Evolutionary conservation across 2,329 filamentous ascomycete genomes (phyloP).

Genomic region (Paecilomyces formosus): DNA sequence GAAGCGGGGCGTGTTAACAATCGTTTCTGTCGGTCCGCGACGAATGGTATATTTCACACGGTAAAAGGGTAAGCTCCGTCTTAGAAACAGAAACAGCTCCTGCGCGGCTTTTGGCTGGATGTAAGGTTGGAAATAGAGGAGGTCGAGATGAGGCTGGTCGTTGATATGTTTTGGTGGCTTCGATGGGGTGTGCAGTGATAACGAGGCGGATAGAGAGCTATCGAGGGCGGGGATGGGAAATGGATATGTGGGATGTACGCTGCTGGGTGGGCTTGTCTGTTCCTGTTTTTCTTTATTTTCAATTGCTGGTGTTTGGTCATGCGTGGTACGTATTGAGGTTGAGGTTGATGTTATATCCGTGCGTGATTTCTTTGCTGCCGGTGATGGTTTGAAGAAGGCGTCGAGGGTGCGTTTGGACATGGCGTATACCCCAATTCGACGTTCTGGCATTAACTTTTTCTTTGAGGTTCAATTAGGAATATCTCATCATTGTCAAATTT

Average conservation of each 20-base stretch:
- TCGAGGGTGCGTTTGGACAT: constrained; percentile 58
- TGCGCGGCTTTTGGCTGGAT: constrained; percentile 50
- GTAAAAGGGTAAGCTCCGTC: constrained; percentile 66
- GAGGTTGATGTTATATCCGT: constrained; percentile 34
- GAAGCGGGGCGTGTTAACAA: constrained; percentile 56
- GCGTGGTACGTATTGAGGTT: constrained; percentile 21
- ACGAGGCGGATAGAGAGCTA: constrained; percentile 39
- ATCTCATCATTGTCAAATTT: no score
- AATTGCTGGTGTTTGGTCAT: constrained; percentile 9
- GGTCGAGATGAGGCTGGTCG: constrained; percentile 62
- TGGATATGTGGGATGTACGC: constrained; percentile 46
- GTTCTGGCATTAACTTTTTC: no score
- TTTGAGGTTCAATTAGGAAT: no score
- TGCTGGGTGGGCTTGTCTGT: constrained; percentile 11
- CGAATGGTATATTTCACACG: constrained; percentile 67
- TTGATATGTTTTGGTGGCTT: constrained; percentile 51
- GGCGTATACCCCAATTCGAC: background rate
- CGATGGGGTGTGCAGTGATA: constrained; percentile 36
- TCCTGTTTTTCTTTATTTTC: no score
- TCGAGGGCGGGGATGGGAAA: constrained; percentile 37
- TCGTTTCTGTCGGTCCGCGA: constrained; percentile 54
- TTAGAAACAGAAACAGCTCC: constrained; percentile 62
- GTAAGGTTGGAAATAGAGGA: constrained; percentile 70
- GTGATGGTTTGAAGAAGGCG: constrained; percentile 53
- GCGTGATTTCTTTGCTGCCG: constrained; percentile 10